Percentiles rank a stretch among this genome's conserved stretches.
These are phyloP conservation scores for Apiospora marii DNA, from an alignment of 2,329 filamentous ascomycete species.

Conservation along the genomic window DNA sequence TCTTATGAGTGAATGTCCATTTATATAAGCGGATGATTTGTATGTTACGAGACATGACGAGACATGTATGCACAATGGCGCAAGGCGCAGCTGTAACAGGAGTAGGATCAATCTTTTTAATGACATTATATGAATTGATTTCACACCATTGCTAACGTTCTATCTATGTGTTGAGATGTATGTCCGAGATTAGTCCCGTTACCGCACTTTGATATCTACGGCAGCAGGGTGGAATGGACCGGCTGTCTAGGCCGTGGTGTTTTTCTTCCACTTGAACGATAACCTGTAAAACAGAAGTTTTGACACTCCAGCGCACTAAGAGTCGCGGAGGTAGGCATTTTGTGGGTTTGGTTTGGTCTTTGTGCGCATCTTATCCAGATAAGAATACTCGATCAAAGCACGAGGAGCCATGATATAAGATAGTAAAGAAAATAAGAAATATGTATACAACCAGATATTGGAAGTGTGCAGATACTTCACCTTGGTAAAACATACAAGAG, in stretches of 20 bases:
- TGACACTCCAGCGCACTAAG: constrained; percentile 66
- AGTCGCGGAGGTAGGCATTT: constrained; percentile 68
- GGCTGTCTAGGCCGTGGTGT: constrained; percentile 72
- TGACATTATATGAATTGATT: neutral
- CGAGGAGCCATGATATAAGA: constrained; percentile 20
- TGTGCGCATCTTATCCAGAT: constrained; percentile 25
- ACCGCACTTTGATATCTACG: constrained; percentile 61
- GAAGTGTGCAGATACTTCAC: neutral
- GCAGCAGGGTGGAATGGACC: constrained; percentile 71
- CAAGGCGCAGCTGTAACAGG: neutral
- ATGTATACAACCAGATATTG: no score
- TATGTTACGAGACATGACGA: neutral
- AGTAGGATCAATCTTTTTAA: neutral
- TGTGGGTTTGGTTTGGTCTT: constrained; percentile 52
- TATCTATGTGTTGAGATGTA: constrained; percentile 50
- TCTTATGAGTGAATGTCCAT: neutral
- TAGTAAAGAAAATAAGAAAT: neutral
- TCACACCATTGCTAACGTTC: neutral
- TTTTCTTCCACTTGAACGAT: constrained; percentile 69
- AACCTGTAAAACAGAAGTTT: constrained; percentile 51
- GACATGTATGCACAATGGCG: neutral
- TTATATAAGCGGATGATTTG: neutral
- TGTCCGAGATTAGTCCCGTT: constrained; percentile 70
- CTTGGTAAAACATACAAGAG: neutral
- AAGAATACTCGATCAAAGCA: constrained; percentile 20